phyloP scores from a whole-genome alignment of 495 filamentous ascomycete species.

The Parathielavia appendiculata region DNA sequence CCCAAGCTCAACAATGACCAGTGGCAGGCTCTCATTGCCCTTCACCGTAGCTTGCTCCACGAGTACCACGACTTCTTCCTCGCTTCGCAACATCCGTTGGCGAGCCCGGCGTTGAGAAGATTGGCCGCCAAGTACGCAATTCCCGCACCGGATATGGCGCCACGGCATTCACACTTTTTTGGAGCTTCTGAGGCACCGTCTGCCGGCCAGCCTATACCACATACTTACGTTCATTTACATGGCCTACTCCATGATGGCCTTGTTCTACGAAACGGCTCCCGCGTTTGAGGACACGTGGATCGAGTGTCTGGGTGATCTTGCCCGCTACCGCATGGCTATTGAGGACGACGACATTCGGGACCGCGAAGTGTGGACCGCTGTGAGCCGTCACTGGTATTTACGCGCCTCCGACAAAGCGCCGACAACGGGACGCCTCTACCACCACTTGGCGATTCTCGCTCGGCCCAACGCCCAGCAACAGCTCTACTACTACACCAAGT shows the following conservation, averaged over 20 bases:
- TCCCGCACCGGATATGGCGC: conserved; percentile 75
- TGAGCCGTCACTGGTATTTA: conserved; percentile 75
- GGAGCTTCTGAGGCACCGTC: conserved; percentile 61
- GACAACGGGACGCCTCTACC: conserved; percentile 70
- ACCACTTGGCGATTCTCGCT: conserved; percentile 78
- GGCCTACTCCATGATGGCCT: conserved; percentile 77
- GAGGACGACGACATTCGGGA: conserved; percentile 67
- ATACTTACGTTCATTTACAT: conserved; percentile 80
- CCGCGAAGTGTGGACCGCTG: conserved; percentile 70
- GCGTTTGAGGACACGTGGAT: conserved; percentile 83
- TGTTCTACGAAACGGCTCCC: conserved; percentile 70
- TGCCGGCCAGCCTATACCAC: conserved; percentile 69
- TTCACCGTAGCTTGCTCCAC: conserved; percentile 65
- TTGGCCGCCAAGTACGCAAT: conserved; percentile 69
- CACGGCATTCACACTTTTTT: conserved; percentile 63
- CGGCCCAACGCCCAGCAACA: conserved; percentile 69
- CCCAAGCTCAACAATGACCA: conserved; percentile 53
- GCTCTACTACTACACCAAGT: conserved; percentile 63
- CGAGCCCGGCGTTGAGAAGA: conserved; percentile 51
- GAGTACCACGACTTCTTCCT: conserved; percentile 78
- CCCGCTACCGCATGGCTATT: conserved; percentile 63
- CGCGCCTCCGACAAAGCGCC: conserved; percentile 70
- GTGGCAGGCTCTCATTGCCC: conserved; percentile 66
- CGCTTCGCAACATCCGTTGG: conserved; percentile 68
- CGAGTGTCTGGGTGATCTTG: conserved; percentile 79